phyloP scores from a whole-genome alignment of 2,329 filamentous ascomycete species.

The Fusarium temperatum region DNA sequence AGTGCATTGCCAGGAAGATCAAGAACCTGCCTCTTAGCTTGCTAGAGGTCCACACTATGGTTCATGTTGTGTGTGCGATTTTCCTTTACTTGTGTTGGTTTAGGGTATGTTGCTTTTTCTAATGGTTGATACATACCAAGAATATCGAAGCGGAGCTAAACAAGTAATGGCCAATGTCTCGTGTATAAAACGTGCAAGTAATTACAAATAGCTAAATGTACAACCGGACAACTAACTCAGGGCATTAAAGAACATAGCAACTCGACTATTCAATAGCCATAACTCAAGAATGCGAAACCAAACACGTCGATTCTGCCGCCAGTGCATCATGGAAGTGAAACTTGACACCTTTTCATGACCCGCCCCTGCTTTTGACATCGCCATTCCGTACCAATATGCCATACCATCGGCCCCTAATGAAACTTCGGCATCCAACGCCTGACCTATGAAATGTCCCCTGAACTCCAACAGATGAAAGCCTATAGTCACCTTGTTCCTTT shows the following conservation, averaged over 20 bases:
- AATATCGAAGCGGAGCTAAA: background rate
- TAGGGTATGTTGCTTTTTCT: background rate
- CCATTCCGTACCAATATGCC: conserved; percentile 8
- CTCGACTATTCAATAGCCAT: conserved; percentile 32
- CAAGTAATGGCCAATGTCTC: background rate
- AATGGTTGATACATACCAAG: background rate
- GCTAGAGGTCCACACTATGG: conserved; percentile 46
- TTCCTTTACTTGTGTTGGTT: conserved; percentile 36
- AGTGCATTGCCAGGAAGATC: conserved; percentile 45
- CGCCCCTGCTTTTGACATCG: conserved; percentile 7
- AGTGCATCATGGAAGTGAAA: conserved; percentile 17
- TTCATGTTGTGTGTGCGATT: conserved; percentile 31
- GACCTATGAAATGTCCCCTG: background rate
- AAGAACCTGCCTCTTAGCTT: conserved; percentile 49
- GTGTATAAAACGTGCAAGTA: conserved; percentile 7
- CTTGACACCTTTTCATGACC: conserved; percentile 3
- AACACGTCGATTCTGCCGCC: conserved; percentile 8
- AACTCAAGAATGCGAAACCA: conserved; percentile 17
- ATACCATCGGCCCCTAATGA: conserved; percentile 6
- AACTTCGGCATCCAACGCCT: conserved; percentile 39
- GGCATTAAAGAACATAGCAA: conserved; percentile 2
- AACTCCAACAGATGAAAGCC: conserved; percentile 5
- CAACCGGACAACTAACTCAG: conserved; percentile 1
- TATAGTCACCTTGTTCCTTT: background rate
- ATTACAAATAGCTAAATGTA: conserved; percentile 38